Conservation (phyloP, 805 yeast species). For the Yamadazyma laniorum region DNA sequence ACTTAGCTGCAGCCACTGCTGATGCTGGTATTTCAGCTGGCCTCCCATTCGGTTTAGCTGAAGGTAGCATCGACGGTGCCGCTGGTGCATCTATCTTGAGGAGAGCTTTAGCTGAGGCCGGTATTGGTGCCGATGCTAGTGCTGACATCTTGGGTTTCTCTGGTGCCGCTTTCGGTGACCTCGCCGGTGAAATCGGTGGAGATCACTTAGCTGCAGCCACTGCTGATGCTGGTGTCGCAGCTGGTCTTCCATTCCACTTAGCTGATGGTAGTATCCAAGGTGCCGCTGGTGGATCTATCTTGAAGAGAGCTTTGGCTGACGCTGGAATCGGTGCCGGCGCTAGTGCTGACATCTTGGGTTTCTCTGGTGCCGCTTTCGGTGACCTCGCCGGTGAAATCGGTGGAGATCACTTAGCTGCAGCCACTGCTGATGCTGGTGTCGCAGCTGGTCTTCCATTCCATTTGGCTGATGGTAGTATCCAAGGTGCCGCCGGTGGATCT, state of each 20-base stretch:
- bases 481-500: conserved; percentile 11
- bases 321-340: conserved; percentile 11
- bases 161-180: conserved; percentile 12
- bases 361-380: conserved; percentile 3
- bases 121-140: conserved; percentile 6
- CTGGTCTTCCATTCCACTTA: conserved; percentile 4
- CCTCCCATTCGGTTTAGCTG: conserved; percentile 1
- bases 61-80: conserved; percentile 2
- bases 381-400: conserved; percentile 8
- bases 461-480: conserved; percentile 3
- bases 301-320: conserved; percentile 10
- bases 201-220: conserved; percentile 9
- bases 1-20: conserved; percentile 15
- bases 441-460: conserved; percentile 6
- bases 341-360: conserved; percentile 6
- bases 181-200: conserved; percentile 9
- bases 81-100: conserved; percentile 7
- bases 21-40: conserved; percentile 8
- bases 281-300: conserved; percentile 9
- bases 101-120: conserved; percentile 11
- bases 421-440: conserved; percentile 12
- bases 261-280: conserved; percentile 11
- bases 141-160: conserved; percentile 6
- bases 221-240: conserved; percentile 7
- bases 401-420: conserved; percentile 14